Conservation (phyloP, 192 early-diverging fungal species). For the Podila verticillata region DNA sequence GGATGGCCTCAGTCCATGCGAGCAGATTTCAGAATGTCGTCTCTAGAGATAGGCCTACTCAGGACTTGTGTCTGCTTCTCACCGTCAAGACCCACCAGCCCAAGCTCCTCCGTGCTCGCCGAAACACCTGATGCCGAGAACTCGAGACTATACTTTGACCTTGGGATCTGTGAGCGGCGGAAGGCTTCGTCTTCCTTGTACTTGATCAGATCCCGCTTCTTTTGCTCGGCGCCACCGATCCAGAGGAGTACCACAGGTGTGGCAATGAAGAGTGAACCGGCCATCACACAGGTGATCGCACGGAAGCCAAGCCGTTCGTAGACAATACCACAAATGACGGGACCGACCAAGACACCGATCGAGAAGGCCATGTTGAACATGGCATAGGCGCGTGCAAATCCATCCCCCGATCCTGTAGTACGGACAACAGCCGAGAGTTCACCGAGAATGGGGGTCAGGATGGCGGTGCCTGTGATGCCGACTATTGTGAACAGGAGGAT, state of each 20-base stretch:
- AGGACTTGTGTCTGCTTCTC: not conserved
- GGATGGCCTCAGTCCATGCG: not conserved
- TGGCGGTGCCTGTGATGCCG: slow-evolving; percentile 36
- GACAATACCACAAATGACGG: slow-evolving; percentile 68
- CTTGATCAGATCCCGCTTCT: slow-evolving; percentile 17
- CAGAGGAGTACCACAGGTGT: slow-evolving; percentile 15
- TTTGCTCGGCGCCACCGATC: slow-evolving; percentile 26
- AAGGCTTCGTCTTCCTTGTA: slow-evolving; percentile 31
- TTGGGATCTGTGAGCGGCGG: not conserved
- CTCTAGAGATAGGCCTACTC: not conserved
- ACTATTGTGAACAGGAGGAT: slow-evolving; percentile 28
- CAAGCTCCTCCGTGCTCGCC: not conserved
- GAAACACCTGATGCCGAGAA: not conserved
- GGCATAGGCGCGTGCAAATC: slow-evolving; percentile 70
- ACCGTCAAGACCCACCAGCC: not conserved
- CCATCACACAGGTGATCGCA: slow-evolving; percentile 14
- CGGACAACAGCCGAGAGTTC: slow-evolving; percentile 66
- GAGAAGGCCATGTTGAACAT: slow-evolving; percentile 83
- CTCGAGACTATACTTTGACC: slow-evolving; percentile 29
- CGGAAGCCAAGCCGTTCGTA: slow-evolving; percentile 63
- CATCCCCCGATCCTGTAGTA: slow-evolving; percentile 65
- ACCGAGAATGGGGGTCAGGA: slow-evolving; percentile 31
- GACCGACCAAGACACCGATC: slow-evolving; percentile 76
- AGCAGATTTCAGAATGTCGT: slow-evolving; percentile 17
- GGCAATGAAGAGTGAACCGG: slow-evolving; percentile 10